These are phyloP conservation scores for Plenodomus lindquistii DNA, from an alignment of 2,329 filamentous ascomycete species.

Conservation along the genomic window DNA sequence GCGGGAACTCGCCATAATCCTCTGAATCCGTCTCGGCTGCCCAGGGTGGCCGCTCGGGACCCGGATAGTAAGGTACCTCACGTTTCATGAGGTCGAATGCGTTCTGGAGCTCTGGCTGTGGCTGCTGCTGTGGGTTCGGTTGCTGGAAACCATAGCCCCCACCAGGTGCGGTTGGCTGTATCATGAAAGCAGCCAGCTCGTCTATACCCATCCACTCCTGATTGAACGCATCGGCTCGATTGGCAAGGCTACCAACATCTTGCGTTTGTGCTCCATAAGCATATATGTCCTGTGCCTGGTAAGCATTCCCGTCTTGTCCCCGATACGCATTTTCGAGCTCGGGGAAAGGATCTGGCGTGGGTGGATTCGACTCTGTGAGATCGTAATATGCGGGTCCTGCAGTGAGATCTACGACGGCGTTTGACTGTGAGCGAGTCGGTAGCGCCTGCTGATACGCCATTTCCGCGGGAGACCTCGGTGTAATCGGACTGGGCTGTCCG, in stretches of 20 bases:
- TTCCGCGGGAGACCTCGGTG: slow-evolving; percentile 22
- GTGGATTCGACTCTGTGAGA: slow-evolving; percentile 29
- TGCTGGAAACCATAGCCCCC: slow-evolving; percentile 20
- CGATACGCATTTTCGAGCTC: slow-evolving; percentile 19
- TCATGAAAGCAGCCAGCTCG: slow-evolving; percentile 36
- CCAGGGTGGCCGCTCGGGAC: slow-evolving; percentile 4
- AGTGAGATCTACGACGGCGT: neutral
- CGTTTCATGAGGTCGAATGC: slow-evolving; percentile 1
- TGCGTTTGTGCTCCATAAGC: too few species aligned
- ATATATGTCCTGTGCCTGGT: slow-evolving; percentile 1
- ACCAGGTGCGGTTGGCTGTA: slow-evolving; percentile 15
- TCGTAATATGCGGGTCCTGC: slow-evolving; percentile 14
- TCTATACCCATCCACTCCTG: slow-evolving; percentile 31
- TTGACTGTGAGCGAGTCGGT: neutral
- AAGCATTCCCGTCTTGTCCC: neutral
- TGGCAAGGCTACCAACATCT: slow-evolving; percentile 5
- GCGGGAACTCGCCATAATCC: slow-evolving; percentile 16
- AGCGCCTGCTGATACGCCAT: slow-evolving; percentile 7
- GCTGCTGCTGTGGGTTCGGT: neutral
- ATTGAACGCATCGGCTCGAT: slow-evolving; percentile 18
- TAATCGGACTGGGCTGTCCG: slow-evolving; percentile 23
- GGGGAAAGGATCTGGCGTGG: slow-evolving; percentile 27
- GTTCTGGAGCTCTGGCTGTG: neutral
- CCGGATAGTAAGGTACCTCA: slow-evolving; percentile 8
- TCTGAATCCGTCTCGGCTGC: slow-evolving; percentile 15